A percentile compares a stretch with the other conserved stretches of the same genome.
These are phyloP conservation scores for Cladophialophora yegresii DNA, from an alignment of 2,329 filamentous ascomycete genomes.

Conservation along the genomic window DNA sequence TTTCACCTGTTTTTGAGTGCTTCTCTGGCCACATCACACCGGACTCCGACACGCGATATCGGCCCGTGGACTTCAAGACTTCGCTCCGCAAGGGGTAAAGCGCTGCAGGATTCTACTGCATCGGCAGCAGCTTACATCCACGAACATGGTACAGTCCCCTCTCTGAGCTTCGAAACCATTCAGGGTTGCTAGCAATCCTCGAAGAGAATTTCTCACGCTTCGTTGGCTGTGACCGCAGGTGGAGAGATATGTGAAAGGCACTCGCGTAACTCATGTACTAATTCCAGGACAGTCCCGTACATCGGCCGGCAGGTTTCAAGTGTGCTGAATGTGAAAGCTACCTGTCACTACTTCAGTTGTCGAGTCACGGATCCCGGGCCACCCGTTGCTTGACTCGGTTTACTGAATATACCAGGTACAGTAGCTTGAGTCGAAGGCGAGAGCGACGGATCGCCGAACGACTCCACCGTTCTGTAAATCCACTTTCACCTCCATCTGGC, in stretches of 20 bases:
- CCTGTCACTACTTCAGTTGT: not conserved
- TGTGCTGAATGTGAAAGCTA: not conserved
- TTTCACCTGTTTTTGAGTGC: not conserved
- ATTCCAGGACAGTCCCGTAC: not conserved
- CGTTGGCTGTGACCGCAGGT: not conserved
- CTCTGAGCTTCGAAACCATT: not conserved
- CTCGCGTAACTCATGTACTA: not conserved
- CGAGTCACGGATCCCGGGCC: not conserved
- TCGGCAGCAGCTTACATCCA: not conserved
- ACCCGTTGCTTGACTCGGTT: not conserved
- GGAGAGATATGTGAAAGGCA: not conserved
- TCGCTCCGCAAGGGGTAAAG: not conserved
- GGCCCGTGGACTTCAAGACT: not conserved
- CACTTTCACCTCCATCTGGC: not conserved
- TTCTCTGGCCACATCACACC: not conserved
- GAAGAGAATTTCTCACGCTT: no score
- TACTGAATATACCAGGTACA: not conserved
- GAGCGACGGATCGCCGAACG: not conserved
- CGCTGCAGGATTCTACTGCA: not conserved
- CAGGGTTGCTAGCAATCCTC: not conserved
- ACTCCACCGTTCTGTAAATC: not conserved
- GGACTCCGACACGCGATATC: not conserved
- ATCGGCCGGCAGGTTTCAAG: not conserved
- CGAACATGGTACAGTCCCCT: not conserved
- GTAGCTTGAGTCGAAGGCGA: not conserved